These are phyloP conservation scores for Diaporthe longicolla DNA, from an alignment of 2,329 filamentous ascomycete genomes.

Conservation along the genomic window DNA sequence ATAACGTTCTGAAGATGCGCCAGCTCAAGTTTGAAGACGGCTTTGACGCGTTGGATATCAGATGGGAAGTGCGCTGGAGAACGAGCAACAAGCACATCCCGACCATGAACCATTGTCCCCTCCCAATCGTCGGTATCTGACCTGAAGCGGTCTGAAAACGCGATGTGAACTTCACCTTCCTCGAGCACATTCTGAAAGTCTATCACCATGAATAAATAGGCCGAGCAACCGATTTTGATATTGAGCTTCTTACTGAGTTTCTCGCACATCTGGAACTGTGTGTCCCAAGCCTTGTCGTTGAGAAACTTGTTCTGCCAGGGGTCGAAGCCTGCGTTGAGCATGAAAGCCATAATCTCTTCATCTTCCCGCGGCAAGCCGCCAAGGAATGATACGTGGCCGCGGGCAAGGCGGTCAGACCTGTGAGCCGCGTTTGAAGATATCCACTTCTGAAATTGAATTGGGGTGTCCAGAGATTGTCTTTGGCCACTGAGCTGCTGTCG, in stretches of 20 bases:
- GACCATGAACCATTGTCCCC: slow-evolving; percentile 67
- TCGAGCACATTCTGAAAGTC: slow-evolving; percentile 74
- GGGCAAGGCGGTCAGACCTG: slow-evolving; percentile 55
- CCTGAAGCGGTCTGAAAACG: slow-evolving; percentile 77
- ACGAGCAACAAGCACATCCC: slow-evolving; percentile 76
- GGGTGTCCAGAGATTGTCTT: slow-evolving; percentile 64
- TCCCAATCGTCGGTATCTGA: slow-evolving; percentile 63
- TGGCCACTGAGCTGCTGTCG: slow-evolving; percentile 66
- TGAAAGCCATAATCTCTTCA: slow-evolving; percentile 66
- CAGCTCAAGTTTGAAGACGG: slow-evolving; percentile 71
- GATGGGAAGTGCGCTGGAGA: slow-evolving; percentile 78
- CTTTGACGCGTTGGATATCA: slow-evolving; percentile 79
- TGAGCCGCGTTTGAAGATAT: slow-evolving; percentile 57
- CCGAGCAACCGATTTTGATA: slow-evolving; percentile 72
- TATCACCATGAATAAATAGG: slow-evolving; percentile 75
- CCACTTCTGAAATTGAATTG: slow-evolving; percentile 68
- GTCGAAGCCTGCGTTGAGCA: slow-evolving; percentile 74
- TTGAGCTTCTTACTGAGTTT: slow-evolving; percentile 69
- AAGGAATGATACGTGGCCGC: slow-evolving; percentile 58
- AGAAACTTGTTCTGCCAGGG: slow-evolving; percentile 63
- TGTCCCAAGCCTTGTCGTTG: slow-evolving; percentile 59
- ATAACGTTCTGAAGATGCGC: slow-evolving; percentile 82
- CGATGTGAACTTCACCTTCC: slow-evolving; percentile 77
- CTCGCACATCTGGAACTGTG: slow-evolving; percentile 68
- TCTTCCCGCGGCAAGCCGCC: slow-evolving; percentile 65